Conservation (phyloP, 805 yeast genomes). For the Ogataea nitratoaversa region DNA sequence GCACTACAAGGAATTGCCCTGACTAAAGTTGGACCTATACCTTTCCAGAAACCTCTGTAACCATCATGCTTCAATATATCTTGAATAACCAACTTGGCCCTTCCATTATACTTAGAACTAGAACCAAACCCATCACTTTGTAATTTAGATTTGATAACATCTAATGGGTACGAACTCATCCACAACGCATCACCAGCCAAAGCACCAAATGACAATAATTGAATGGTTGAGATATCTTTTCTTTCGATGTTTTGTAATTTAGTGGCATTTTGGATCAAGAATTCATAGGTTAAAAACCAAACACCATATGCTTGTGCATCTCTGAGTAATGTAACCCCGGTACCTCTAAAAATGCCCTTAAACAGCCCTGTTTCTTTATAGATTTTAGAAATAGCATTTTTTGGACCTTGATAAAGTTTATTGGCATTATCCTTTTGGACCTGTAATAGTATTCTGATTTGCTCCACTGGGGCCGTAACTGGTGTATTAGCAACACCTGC, state of each 20-base stretch:
- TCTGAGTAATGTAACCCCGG: slow-evolving; percentile 47
- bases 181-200: slow-evolving; percentile 66
- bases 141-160: slow-evolving; percentile 46
- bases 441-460: slow-evolving; percentile 58
- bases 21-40: slow-evolving; percentile 53
- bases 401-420: slow-evolving; percentile 37
- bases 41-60: slow-evolving; percentile 55
- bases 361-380: slow-evolving; percentile 36
- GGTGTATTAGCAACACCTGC: slow-evolving; percentile 68
- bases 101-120: slow-evolving; percentile 40
- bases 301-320: slow-evolving; percentile 74
- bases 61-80: slow-evolving; percentile 43
- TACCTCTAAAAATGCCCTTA: slow-evolving; percentile 53
- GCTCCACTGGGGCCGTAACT: slow-evolving; percentile 63
- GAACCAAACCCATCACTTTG: slow-evolving; percentile 52
- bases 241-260: slow-evolving; percentile 35
- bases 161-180: slow-evolving; percentile 52
- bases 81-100: slow-evolving; percentile 31
- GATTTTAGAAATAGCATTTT: slow-evolving; percentile 42
- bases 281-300: slow-evolving; percentile 67
- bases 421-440: slow-evolving; percentile 37
- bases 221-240: slow-evolving; percentile 48
- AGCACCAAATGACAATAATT: slow-evolving; percentile 56
- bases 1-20: slow-evolving; percentile 68
- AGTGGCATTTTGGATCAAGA: slow-evolving; percentile 40